A percentile compares a stretch with the other conserved stretches of the same genome.
Conservation (phyloP, 345 rosid species). For the Microthlaspi erraticum region DNA sequence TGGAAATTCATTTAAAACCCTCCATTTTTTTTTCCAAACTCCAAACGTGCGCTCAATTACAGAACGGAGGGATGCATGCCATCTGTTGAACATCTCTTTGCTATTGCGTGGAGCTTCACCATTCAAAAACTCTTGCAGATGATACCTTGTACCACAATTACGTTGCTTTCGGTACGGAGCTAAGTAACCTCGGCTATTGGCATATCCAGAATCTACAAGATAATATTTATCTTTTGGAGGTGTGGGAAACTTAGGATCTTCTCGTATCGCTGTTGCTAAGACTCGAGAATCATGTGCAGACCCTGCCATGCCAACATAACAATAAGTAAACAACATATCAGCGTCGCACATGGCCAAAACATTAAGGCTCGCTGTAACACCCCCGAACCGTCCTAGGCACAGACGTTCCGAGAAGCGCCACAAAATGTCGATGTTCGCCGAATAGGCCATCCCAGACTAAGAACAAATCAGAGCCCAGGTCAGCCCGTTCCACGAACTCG, state of each 20-base stretch:
- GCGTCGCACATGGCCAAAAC: too few relatives aligned
- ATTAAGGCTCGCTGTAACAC: too few relatives aligned
- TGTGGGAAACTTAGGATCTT: neutral
- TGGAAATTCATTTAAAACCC: neutral
- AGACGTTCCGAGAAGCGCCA: too few relatives aligned
- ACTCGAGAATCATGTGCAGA: neutral
- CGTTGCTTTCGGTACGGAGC: neutral
- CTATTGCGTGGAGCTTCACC: neutral
- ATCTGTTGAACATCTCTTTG: slow-evolving; percentile 3
- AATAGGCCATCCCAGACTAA: too few relatives aligned
- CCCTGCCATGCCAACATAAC: slow-evolving; percentile 7
- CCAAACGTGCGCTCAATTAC: neutral
- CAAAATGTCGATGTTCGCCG: too few relatives aligned
- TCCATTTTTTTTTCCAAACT: neutral
- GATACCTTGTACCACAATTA: neutral
- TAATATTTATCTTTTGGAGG: neutral
- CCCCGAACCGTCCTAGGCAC: too few relatives aligned
- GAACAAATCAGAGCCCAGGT: too few relatives aligned
- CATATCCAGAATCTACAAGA: slow-evolving; percentile 1
- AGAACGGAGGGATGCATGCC: neutral
- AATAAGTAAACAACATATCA: neutral
- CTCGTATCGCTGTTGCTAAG: neutral
- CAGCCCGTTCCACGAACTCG: too few relatives aligned
- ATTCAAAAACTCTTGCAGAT: slow-evolving; percentile 14
- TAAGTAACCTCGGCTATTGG: neutral